phyloP scores from a whole-genome alignment of 192 early-diverging fungal genomes.

The Phlyctochytrium planicorne region DNA sequence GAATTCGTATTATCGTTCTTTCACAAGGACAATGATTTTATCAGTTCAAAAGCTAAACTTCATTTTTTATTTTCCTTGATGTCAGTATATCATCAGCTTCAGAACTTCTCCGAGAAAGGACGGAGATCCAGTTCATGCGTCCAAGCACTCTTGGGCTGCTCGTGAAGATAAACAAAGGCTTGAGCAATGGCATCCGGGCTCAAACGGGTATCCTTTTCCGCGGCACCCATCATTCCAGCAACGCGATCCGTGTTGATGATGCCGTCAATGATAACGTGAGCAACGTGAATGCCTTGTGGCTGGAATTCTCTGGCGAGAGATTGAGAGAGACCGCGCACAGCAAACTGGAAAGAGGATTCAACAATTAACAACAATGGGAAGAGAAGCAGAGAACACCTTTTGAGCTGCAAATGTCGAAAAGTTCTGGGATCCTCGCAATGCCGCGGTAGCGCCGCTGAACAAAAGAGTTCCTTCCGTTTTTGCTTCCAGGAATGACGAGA shows the following conservation, averaged over 20 bases:
- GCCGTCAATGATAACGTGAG: conserved; percentile 37
- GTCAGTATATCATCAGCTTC: background rate
- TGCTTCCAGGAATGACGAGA: background rate
- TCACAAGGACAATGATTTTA: too few species aligned
- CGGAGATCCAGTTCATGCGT: conserved; percentile 32
- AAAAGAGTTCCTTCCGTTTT: conserved; percentile 29
- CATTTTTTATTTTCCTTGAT: too few species aligned
- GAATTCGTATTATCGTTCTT: too few species aligned
- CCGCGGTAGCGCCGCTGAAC: conserved; percentile 41
- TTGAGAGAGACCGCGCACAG: conserved; percentile 27
- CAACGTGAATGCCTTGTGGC: conserved; percentile 36
- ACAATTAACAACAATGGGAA: background rate
- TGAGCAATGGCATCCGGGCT: conserved; percentile 21
- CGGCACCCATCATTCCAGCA: conserved; percentile 15
- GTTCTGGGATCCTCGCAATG: conserved; percentile 19
- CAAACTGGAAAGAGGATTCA: conserved; percentile 1
- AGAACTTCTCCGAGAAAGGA: conserved; percentile 32
- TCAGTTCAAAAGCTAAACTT: too few species aligned
- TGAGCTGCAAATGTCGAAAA: conserved; percentile 32
- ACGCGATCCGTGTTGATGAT: conserved; percentile 22
- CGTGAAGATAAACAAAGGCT: conserved; percentile 27
- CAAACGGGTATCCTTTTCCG: conserved; percentile 18
- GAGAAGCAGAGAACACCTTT: background rate
- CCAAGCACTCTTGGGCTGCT: conserved; percentile 30
- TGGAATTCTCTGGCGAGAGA: conserved; percentile 35